Evolutionary conservation across 2,329 filamentous ascomycete species (phyloP).

Genomic region (Drechslerella coelobrocha): DNA sequence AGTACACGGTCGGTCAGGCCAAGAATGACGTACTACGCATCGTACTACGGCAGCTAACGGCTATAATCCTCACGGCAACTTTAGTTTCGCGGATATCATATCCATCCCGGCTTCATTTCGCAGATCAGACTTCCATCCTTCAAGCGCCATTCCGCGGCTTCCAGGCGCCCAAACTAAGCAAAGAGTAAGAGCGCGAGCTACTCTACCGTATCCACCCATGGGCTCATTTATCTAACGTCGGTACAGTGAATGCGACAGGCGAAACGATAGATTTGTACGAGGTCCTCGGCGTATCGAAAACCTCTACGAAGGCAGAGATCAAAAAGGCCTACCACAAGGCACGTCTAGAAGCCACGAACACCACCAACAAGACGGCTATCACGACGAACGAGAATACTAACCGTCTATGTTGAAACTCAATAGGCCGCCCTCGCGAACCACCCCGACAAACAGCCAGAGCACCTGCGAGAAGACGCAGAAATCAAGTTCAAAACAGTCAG

Average conservation of each 20-base stretch:
- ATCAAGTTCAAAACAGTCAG: conserved; percentile 90
- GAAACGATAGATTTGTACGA: conserved; percentile 71
- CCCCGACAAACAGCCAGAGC: conserved; percentile 92
- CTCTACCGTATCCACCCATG: neutral
- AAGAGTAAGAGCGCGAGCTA: conserved; percentile 16
- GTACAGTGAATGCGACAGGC: conserved; percentile 53
- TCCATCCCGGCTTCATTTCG: neutral
- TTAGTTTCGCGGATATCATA: neutral
- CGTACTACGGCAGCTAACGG: neutral
- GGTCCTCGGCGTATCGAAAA: conserved; percentile 76
- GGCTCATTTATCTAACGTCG: conserved; percentile 25
- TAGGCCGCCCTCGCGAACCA: conserved; percentile 87
- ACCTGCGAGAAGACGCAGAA: conserved; percentile 83
- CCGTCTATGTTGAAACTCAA: neutral
- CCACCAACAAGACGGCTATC: neutral
- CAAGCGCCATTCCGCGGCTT: neutral
- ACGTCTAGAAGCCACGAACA: conserved; percentile 54
- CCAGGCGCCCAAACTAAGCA: conserved; percentile 3
- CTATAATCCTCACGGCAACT: no score
- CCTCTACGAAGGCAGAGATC: conserved; percentile 78
- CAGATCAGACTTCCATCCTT: neutral
- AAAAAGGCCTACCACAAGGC: conserved; percentile 98
- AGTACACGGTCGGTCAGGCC: neutral
- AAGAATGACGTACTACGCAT: neutral
- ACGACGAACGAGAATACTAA: conserved; percentile 3